Evolutionary conservation across 2,329 filamentous ascomycete genomes (phyloP).

Genomic region (Alternaria incomplexa): DNA sequence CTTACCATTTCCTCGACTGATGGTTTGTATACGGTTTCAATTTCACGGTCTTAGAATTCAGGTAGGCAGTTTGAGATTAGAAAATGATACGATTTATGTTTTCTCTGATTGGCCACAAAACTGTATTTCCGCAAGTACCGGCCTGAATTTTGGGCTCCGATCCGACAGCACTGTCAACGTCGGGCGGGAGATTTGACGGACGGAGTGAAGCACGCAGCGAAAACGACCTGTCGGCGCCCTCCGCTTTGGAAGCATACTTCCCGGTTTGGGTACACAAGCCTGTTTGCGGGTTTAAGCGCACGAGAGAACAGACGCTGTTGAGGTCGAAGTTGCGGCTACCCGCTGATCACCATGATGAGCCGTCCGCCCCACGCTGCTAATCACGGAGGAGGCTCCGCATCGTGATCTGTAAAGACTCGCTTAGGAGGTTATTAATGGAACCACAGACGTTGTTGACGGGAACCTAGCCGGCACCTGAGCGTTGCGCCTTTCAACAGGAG

Average conservation of each 20-base stretch:
- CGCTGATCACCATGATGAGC: constrained; percentile 16
- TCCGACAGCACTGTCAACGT: neutral
- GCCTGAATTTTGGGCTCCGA: neutral
- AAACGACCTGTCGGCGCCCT: neutral
- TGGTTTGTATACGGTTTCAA: neutral
- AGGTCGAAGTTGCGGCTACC: constrained; percentile 6
- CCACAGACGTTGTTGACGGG: constrained; percentile 11
- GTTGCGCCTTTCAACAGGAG: constrained; percentile 3
- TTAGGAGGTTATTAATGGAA: constrained; percentile 12
- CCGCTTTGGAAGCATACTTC: neutral
- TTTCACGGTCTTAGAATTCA: neutral
- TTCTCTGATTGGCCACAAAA: neutral
- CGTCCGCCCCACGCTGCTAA: constrained; percentile 13
- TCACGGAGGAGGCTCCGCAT: constrained; percentile 12
- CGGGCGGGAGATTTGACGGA: neutral
- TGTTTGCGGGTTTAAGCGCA: neutral
- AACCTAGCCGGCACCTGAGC: neutral
- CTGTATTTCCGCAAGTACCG: neutral
- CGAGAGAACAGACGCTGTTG: constrained; percentile 6
- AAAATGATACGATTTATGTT: neutral
- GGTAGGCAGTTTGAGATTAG: neutral
- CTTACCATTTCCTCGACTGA: constrained; percentile 23
- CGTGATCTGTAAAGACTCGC: constrained; percentile 12
- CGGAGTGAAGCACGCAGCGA: neutral
- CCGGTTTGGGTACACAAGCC: neutral